These are phyloP conservation scores for Lojkania enalia DNA, from an alignment of 2,329 filamentous ascomycete species.

Conservation along the genomic window DNA sequence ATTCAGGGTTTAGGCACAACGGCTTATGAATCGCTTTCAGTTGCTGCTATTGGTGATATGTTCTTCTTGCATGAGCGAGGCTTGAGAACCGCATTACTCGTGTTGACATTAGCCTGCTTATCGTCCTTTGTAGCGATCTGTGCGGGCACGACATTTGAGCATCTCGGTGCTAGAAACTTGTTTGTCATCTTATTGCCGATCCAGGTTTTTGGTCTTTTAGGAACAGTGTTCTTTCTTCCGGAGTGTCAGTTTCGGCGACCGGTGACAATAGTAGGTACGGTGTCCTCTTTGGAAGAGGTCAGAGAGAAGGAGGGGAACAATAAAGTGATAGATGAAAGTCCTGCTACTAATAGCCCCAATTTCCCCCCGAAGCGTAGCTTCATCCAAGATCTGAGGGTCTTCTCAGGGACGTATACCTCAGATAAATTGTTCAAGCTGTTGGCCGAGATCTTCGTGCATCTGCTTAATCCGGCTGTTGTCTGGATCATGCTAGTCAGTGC, in stretches of 20 bases:
- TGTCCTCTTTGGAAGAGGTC: neutral
- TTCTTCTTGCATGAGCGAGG: slow-evolving; percentile 41
- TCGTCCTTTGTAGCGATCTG: slow-evolving; percentile 35
- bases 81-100: slow-evolving; percentile 33
- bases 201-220: slow-evolving; percentile 25
- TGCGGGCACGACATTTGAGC: slow-evolving; percentile 29
- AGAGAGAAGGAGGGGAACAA: slow-evolving; percentile 7
- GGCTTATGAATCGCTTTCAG: slow-evolving; percentile 38
- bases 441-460: slow-evolving; percentile 22
- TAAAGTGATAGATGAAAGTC: slow-evolving; percentile 1
- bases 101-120: slow-evolving; percentile 36
- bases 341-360: neutral
- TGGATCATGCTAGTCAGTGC: slow-evolving; percentile 25
- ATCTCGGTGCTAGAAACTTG: slow-evolving; percentile 32
- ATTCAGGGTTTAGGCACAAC: slow-evolving; percentile 39
- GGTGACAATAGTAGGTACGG: neutral
- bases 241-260: slow-evolving; percentile 28
- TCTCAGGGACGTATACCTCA: slow-evolving; percentile 18
- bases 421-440: slow-evolving; percentile 21
- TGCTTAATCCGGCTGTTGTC: slow-evolving; percentile 26
- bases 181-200: slow-evolving; percentile 38
- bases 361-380: slow-evolving; percentile 14
- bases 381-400: slow-evolving; percentile 16
- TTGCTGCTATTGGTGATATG: slow-evolving; percentile 40
- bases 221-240: slow-evolving; percentile 31